Base-by-base conservation (phyloP, 495 filamentous ascomycete species). In the Xylaria venustula region DNA sequence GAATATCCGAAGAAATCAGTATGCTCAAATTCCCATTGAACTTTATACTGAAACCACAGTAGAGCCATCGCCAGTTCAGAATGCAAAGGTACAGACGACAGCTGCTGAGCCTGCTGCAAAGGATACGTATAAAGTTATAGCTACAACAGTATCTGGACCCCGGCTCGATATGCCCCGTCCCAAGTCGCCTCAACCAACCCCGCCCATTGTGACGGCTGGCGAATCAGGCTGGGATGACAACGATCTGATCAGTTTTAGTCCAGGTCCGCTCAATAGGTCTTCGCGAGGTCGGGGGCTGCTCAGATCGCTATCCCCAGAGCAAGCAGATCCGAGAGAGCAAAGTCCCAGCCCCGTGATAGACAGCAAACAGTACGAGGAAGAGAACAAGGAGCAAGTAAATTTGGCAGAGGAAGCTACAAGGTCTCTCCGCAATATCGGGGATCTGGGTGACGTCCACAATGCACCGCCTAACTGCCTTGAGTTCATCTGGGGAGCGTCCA, bases 201-300 rank as follows among this genome's bases (percentile, higher is more conserved):
- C 52, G 23, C 23, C 32, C 6, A 44, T 11, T 2, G 36, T 1
- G 37, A 37, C 8, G 3, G 52, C 52, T 30, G 20, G 3, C 17
- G 53, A 7, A 4, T 55, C 40, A 19, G 17, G 26, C 9, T 41
- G 40, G 40, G 32, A 40, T 45, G 53, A 45, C 9, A 5, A 3
- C 4, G 26, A 55, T 45, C 6, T 55, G 40, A 55, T 55, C n/a
- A 44, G 37, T 45, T 55, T 55, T 17, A 55, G 53, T 22, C 53
- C 53, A 14, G 40, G 17, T 2, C 41, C 7, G 17, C 8, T 17
- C 11, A 0, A 8, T 11, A 4, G 22, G 5, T n/a, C 23, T 1
- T 8, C 36, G 7, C 37, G n/a, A n/a, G n/a, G n/a, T n/a, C n/a
- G n/a, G n/a, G n/a, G n/a, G 3, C 37, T 40, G 14, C 6, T 15